Base-by-base conservation (phyloP, 257 asterid genomes). In the Parsonsia alboflavescens region DNA sequence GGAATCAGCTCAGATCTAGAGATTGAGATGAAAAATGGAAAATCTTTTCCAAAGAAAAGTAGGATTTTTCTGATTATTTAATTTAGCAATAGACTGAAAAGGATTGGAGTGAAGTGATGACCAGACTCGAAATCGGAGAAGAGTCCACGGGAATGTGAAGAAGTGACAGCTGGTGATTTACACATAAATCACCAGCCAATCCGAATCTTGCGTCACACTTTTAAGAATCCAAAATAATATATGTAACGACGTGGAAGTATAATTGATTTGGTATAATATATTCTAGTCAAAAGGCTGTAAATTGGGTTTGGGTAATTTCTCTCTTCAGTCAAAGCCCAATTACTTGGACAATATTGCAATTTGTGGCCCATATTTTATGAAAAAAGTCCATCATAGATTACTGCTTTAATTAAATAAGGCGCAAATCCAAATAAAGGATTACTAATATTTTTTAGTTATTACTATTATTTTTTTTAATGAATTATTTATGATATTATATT, bases 1-100 rank as follows among this genome's bases (percentile, higher is more conserved):
- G 53, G 39, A 67, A 2, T 52, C 73, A 62, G 76, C 73, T 62
- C 70, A 63, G 81, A 77, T 77, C 81, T 72, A 64, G 70, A 71
- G 49, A 53, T 24, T 16, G 64, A 70, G 30, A 16, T 36, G 11
- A 66, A 41, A 22, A 19, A 66, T n/a, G 28, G 50, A 66, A 62
- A 11, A 28, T 1, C 11, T 2, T 11, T 62, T 5, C 15, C 28
- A 62, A 28, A 10, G 24, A 62, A 62, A 62, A 62, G 15, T 0
- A 26, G 5, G 10, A 41, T 39, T 28, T 42, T 65, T 26, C 24
- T 19, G 15, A 41, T n/a, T 65, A 19, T 65, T 26, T 39, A 39
- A 54, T 17, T 19, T 17, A 39, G 17, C 11, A 65, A 39, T 65
- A 8, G 21, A 30, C 26, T 50, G 74, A 70, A 70, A 70, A 44